Evolutionary conservation across 768 basidiomycete species (phyloP).

Genomic region (Hygrophoropsis aurantiaca): DNA sequence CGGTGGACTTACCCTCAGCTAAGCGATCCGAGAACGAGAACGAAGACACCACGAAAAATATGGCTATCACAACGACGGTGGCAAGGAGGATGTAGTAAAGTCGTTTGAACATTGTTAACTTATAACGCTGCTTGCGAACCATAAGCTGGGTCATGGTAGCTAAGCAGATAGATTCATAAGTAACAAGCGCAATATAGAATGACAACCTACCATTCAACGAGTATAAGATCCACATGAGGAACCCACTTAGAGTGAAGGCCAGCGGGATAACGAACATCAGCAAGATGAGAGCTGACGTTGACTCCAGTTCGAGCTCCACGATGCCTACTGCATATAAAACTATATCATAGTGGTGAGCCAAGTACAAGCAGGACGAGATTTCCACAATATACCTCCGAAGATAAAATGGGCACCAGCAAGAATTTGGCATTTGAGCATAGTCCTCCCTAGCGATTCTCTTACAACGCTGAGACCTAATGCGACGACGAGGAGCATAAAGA

Average conservation of each 20-base stretch:
- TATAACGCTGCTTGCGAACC: constrained; percentile 83
- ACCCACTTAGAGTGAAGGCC: constrained; percentile 92
- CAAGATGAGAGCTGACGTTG: constrained; percentile 80
- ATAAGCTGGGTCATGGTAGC: constrained; percentile 88
- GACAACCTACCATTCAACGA: constrained; percentile 77
- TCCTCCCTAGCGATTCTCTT: constrained; percentile 78
- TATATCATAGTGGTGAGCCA: constrained; percentile 23
- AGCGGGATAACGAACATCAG: constrained; percentile 92
- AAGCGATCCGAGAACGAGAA: constrained; percentile 88
- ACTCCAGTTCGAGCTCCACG: constrained; percentile 89
- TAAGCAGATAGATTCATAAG: constrained; percentile 26
- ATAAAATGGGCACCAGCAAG: constrained; percentile 86
- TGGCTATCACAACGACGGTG: constrained; percentile 76
- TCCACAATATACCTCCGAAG: constrained; percentile 78
- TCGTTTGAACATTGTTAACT: constrained; percentile 84
- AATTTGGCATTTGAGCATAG: constrained; percentile 82
- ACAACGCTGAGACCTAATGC: constrained; percentile 92
- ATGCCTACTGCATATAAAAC: constrained; percentile 94
- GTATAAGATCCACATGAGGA: constrained; percentile 95
- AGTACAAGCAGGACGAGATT: neutral
- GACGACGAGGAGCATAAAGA: constrained; percentile 93
- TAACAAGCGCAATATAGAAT: neutral
- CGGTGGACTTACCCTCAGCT: constrained; percentile 68
- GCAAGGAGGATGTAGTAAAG: constrained; percentile 83
- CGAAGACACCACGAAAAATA: constrained; percentile 92